Evolutionary conservation across 257 asterid species (phyloP).

Genomic region (Lycium ferocissimum): DNA sequence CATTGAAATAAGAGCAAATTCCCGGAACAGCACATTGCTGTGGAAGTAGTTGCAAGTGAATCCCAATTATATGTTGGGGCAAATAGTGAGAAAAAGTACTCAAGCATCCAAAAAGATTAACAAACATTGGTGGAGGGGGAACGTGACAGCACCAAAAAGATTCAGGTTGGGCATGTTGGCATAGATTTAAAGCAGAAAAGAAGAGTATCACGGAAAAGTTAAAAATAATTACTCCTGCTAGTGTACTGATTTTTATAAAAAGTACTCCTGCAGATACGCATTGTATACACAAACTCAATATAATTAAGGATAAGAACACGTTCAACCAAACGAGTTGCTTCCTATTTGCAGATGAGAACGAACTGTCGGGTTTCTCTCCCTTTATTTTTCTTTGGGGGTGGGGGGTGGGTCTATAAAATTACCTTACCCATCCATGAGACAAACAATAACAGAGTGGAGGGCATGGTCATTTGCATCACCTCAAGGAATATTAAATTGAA

Average conservation of each 20-base stretch:
- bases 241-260: not conserved
- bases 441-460: constrained; percentile 11
- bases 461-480: not conserved
- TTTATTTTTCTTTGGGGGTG: not conserved
- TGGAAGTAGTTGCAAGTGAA: constrained; percentile 40
- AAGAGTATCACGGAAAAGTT: not conserved
- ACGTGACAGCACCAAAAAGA: not conserved
- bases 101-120: not conserved
- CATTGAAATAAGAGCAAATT: constrained; percentile 94
- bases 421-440: not conserved
- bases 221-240: not conserved
- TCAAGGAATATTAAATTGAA: not conserved
- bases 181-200: not conserved
- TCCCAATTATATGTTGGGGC: constrained; percentile 35
- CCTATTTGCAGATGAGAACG: not conserved
- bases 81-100: constrained; percentile 14
- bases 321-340: not conserved
- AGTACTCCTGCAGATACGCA: not conserved
- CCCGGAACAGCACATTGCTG: constrained; percentile 95
- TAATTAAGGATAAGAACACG: not conserved
- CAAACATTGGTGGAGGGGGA: not conserved
- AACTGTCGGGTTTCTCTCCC: not conserved
- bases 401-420: not conserved
- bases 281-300: not conserved
- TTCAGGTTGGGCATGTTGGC: not conserved